Evolutionary conservation across 1,284 basidiomycete genomes (phyloP), one percentile per base, ranked within the genome.

Genomic region (Trichosporon asahii): DNA sequence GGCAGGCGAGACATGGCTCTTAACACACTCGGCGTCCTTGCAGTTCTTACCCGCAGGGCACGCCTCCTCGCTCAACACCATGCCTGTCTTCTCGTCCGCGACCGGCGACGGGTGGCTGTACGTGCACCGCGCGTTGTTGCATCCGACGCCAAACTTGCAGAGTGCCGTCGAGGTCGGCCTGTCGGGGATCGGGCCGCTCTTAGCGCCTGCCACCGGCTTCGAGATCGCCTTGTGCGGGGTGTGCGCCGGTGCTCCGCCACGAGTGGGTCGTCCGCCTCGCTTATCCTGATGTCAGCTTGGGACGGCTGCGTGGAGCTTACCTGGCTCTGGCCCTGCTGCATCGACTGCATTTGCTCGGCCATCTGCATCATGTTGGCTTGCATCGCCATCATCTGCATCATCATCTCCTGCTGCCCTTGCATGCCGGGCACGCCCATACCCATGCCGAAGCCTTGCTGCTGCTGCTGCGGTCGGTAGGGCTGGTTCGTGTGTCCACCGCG

Each of bases 31-130:
- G 78, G 91, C 89, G 81, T 97, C 93, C 79, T 91, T 90, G 83
- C 95, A 98, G 60, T 90, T 85, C 78, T 89, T 90, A 21, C 92
- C 92, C 55, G 90, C 89, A 76, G 80, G 77, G 80, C 94, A 97
- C 23, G 92, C 86, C 73, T 96, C 95, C 72, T 91, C 94, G 76
- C 91, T 94, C 70, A 97, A 85, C 1, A 97, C 95, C 74, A 98
- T 88, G n/a, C 94, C 95, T n/a, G 78, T 81, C 78, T 91, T 93
- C 83, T 95, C 93, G 31, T 94, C 95, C 2, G 95, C 94, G 0
- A 93, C 92, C 15, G 95, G 94, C 5, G 91, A 93, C 3, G 95
- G 93, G 82, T 98, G 95, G 11, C 92, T 92, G 83, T 89, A 97
- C 21, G 90, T 87, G 82, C 95, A 98, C 66, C 90, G 86, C 0